Percentiles rank a stretch among this genome's conserved stretches.
Evolutionary conservation across 306 rosid genomes (phyloP).

Genomic region (Quercus rubra): DNA sequence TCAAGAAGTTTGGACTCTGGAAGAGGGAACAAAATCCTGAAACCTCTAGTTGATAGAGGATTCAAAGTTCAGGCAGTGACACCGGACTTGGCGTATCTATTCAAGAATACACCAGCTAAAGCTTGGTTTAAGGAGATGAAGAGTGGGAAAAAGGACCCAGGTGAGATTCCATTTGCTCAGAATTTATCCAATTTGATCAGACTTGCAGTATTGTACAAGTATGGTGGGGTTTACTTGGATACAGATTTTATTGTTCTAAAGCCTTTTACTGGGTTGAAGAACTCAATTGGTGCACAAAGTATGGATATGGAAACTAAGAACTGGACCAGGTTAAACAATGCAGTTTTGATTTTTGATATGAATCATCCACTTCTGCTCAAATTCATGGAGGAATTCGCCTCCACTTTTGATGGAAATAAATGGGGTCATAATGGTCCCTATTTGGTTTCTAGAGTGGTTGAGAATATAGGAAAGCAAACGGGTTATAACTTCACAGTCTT

Average conservation of each 20-base stretch:
- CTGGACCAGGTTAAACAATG: conserved; percentile 81
- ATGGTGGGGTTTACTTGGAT: conserved; percentile 79
- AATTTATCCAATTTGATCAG: conserved; percentile 73
- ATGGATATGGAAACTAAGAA: conserved; percentile 27
- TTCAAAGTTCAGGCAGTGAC: conserved; percentile 56
- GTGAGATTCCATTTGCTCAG: conserved; percentile 71
- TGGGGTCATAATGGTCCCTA: conserved; percentile 95
- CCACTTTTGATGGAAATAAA: conserved; percentile 67
- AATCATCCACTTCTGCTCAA: conserved; percentile 70
- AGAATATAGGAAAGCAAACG: conserved; percentile 23
- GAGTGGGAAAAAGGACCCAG: conserved; percentile 72
- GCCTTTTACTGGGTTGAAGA: conserved; percentile 50
- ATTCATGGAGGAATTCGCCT: conserved; percentile 66
- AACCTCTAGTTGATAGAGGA: conserved; percentile 54
- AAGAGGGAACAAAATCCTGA: conserved; percentile 43
- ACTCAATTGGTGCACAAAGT: conserved; percentile 76
- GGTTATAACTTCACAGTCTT: conserved; percentile 42
- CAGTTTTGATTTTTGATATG: conserved; percentile 68
- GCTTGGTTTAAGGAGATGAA: conserved; percentile 54
- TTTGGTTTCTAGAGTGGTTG: conserved; percentile 72
- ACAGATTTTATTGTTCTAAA: conserved; percentile 61
- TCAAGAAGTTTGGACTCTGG: conserved; percentile 60
- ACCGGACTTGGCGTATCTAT: conserved; percentile 62
- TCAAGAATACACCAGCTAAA: conserved; percentile 56
- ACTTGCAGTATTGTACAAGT: conserved; percentile 61